Evolutionary conservation across 129 eudicot genomes (phyloP).

Genomic region (Logfia minima): DNA sequence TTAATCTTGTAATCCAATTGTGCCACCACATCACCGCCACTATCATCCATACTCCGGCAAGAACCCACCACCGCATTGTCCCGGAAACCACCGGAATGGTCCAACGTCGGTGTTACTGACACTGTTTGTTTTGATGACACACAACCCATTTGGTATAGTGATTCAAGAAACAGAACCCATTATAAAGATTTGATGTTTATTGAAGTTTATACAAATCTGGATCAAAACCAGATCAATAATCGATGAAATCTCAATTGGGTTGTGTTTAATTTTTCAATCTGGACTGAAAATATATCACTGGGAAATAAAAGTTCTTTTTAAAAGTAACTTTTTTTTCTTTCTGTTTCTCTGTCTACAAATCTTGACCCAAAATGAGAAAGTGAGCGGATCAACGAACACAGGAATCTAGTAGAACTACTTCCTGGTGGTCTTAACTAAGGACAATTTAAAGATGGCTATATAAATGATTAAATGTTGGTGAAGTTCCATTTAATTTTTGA

Average conservation of each 20-base stretch:
- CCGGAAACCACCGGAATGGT: constrained; percentile 61
- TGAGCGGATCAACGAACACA: constrained; percentile 8
- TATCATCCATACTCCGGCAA: constrained; percentile 49
- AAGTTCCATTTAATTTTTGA: too few species aligned
- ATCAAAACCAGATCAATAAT: constrained; percentile 47
- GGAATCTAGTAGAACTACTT: constrained; percentile 17
- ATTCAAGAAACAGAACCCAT: constrained; percentile 27
- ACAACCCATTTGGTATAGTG: constrained; percentile 62
- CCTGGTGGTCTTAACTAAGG: not conserved
- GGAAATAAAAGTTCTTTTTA: not conserved
- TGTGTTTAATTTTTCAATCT: constrained; percentile 14
- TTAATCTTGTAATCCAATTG: constrained; percentile 45
- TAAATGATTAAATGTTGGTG: not conserved
- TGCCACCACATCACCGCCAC: constrained; percentile 44
- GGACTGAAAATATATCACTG: constrained; percentile 17
- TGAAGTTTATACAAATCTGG: constrained; percentile 15
- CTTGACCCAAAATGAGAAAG: constrained; percentile 13
- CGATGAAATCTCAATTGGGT: constrained; percentile 23
- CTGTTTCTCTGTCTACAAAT: constrained; percentile 9
- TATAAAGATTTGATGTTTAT: not conserved
- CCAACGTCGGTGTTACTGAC: constrained; percentile 80
- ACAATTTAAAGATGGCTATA: not conserved
- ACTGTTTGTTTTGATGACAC: constrained; percentile 81
- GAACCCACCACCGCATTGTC: constrained; percentile 61
- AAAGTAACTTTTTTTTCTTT: not conserved